These are phyloP conservation scores for Thraustochytrium striatum DNA, from an alignment of 352 stramenopile species.

Conservation along the genomic window DNA sequence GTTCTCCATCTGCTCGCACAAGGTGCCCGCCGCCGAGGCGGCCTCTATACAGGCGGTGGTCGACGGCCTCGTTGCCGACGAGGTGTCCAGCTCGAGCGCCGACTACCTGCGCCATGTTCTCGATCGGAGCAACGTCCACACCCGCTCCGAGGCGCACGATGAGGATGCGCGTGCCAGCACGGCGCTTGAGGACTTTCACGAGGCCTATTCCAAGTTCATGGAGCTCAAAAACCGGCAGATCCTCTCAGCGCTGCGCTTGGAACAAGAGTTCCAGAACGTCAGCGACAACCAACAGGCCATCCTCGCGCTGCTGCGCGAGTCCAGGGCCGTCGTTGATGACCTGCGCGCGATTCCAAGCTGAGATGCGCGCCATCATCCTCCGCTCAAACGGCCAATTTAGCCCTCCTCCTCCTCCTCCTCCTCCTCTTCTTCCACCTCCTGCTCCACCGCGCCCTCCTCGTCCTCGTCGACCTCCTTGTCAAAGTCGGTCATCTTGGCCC, in stretches of 20 bases:
- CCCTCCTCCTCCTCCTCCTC: neutral
- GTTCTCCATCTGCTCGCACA: neutral
- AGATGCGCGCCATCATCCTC: no score
- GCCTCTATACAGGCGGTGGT: no score
- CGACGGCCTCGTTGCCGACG: no score
- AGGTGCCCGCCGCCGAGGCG: neutral
- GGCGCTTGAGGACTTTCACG: constrained; percentile 2
- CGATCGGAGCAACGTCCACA: no score
- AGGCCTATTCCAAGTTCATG: constrained; percentile 9
- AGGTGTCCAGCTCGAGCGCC: neutral
- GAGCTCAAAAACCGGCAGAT: constrained; percentile 8
- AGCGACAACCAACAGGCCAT: neutral
- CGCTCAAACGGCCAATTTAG: no score
- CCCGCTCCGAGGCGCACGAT: neutral
- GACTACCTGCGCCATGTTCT: neutral
- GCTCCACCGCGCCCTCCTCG: constrained; percentile 7
- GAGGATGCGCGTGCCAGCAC: neutral
- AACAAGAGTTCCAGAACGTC: neutral
- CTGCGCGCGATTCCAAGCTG: neutral
- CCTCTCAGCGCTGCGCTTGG: neutral
- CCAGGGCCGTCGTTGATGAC: neutral
- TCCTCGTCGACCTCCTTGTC: constrained; percentile 22
- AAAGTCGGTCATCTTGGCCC: constrained; percentile 34
- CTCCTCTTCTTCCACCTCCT: neutral
- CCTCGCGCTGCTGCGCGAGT: neutral